phyloP scores from a whole-genome alignment of 2,329 filamentous ascomycete species.

The Xylaria sp. region DNA sequence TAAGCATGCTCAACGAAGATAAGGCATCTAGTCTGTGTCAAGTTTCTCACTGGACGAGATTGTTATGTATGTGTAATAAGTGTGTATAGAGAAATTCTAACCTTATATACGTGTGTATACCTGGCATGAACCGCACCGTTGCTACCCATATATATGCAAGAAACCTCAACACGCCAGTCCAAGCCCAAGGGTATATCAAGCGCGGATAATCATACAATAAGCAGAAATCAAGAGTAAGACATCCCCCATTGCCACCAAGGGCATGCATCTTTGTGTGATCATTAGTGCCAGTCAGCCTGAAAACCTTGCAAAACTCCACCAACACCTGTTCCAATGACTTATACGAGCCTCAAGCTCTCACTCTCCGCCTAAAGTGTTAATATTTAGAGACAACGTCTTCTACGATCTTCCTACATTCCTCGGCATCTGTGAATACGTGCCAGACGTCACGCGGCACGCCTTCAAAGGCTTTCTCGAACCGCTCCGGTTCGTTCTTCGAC shows the following conservation, averaged over 20 bases:
- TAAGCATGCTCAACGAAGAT: neutral
- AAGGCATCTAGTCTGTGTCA: neutral
- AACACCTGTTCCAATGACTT: neutral
- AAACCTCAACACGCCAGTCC: neutral
- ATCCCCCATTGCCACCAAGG: no score
- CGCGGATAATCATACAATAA: conserved; percentile 20
- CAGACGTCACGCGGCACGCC: conserved; percentile 76
- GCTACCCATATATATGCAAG: neutral
- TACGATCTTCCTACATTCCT: conserved; percentile 66
- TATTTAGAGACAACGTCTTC: conserved; percentile 46
- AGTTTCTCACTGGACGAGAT: neutral
- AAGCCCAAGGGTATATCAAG: conserved; percentile 22
- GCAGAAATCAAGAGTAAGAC: conserved; percentile 1
- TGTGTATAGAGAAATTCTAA: neutral
- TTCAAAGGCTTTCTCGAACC: conserved; percentile 87
- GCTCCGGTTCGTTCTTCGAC: conserved; percentile 75
- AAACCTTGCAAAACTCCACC: neutral
- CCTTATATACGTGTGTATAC: no score
- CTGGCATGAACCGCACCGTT: neutral
- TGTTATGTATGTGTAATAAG: neutral
- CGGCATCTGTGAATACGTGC: conserved; percentile 84
- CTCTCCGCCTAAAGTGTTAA: conserved; percentile 8
- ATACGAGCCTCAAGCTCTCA: neutral
- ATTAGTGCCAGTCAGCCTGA: neutral
- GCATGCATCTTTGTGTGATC: neutral